Evolutionary conservation across 2,329 filamentous ascomycete genomes (phyloP), one percentile per base, ranked within the genome.

Genomic region (Aspergillus pseudoterreus): DNA sequence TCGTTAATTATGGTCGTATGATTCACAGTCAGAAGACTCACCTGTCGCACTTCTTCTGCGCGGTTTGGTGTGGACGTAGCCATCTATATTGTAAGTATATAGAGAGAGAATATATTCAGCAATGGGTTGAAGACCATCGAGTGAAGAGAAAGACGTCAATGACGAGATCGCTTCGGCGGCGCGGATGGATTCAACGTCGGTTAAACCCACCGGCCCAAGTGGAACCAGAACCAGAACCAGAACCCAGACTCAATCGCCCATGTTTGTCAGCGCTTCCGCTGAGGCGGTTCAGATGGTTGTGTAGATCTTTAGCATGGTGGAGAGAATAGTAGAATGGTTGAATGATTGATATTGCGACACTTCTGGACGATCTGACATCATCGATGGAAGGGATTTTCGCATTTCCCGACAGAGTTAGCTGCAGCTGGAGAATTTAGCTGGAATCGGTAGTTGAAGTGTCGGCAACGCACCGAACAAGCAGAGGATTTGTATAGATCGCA

Each of bases 11-110:
- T 44, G 42, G 14, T 38, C 35, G 9, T 1, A 30, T 30, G 17
- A 6, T 17, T 32, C 10, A 15, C n/a, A 14, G 43, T 46, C 24
- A 39, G 41, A 19, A 54, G 48, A 71, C 72, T 71, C 59, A 74
- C 72, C 54, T 59, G 69, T 59, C 66, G 69, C 49, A 74, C 71
- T 64, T 74, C 72, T 41, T 73, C 69, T 22, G 70, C 70, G 50
- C 71, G 69, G 49, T 56, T 62, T 38, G 58, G 51, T 44, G 57
- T 45, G 35, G 58, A 55, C 39, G 35, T 51, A 27, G 59, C 61
- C 65, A 69, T 68, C 43, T 49, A 53, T 58, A 43, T 43, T 50
- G 36, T 43, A 49, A 22, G 27, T 47, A 8, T 42, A 39, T 42
- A 35, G 9, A 17, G 35, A 47, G 10, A 35, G 15, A 42, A 4